A percentile compares a stretch with the other conserved stretches of the same genome.
Evolutionary conservation across 179 eudicot genomes (phyloP).

Genomic region (Spinacia oleracea): DNA sequence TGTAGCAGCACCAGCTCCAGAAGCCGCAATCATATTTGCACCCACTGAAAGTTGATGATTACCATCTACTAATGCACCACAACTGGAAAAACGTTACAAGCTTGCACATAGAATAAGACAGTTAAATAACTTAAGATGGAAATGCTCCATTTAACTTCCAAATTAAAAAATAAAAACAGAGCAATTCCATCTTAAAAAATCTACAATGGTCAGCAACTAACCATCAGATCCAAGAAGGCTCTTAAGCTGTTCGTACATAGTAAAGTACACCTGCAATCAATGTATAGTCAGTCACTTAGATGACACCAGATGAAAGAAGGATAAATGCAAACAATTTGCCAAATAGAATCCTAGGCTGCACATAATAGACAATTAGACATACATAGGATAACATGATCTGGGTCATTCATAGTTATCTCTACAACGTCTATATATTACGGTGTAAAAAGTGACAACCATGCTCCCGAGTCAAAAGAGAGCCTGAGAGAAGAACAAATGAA

Average conservation of each 20-base stretch:
- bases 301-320: not conserved
- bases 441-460: not conserved
- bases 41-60: conserved; percentile 76
- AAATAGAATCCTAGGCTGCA: not conserved
- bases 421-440: not conserved
- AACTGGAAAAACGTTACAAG: conserved; percentile 27
- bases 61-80: conserved; percentile 49
- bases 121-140: not conserved
- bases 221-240: conserved; percentile 67
- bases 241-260: conserved; percentile 84
- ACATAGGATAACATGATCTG: not conserved
- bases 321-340: not conserved
- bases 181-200: no score
- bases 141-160: not conserved
- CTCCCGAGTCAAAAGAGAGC: not conserved
- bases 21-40: conserved; percentile 91
- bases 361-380: not conserved
- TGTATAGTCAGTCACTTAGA: conserved; percentile 12
- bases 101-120: conserved; percentile 17
- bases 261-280: conserved; percentile 80
- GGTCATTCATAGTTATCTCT: not conserved
- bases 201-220: conserved; percentile 40
- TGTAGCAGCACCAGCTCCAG: conserved; percentile 97
- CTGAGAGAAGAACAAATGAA: not conserved
- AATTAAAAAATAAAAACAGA: not conserved